Conservation (phyloP, 2,329 filamentous ascomycete genomes). For the Monilinia polystroma region DNA sequence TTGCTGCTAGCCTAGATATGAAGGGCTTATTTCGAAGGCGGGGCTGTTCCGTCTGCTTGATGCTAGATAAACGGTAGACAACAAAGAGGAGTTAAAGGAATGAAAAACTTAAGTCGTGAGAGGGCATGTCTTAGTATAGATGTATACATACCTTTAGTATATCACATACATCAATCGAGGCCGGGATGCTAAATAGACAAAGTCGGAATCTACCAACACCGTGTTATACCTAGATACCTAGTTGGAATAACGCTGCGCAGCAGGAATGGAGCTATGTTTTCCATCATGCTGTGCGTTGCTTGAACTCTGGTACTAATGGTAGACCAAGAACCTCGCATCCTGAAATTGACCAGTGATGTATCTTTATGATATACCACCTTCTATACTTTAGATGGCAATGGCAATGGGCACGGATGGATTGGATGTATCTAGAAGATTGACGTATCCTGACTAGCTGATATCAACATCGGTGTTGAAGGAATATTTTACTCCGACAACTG, state of each 20-base stretch:
- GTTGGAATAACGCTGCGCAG: neutral
- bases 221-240: neutral
- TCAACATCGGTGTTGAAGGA: neutral
- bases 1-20: neutral
- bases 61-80: neutral
- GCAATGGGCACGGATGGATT: neutral
- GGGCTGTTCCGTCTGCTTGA: neutral
- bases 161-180: neutral
- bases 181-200: neutral
- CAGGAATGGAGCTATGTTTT: neutral
- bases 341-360: neutral
- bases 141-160: neutral
- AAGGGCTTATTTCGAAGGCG: neutral
- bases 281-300: neutral
- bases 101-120: neutral
- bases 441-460: neutral
- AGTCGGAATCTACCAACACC: constrained; percentile 5
- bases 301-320: too few species aligned
- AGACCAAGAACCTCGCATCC: neutral
- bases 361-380: too few species aligned
- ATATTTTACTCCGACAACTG: neutral
- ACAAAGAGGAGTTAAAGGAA: neutral
- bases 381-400: constrained; percentile 16
- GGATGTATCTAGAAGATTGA: neutral
- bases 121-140: neutral